A percentile compares a stretch with the other conserved stretches of the same genome.
These are phyloP conservation scores for Pseudogymnoascus sp. DNA, from an alignment of 2,329 filamentous ascomycete species.

Conservation along the genomic window DNA sequence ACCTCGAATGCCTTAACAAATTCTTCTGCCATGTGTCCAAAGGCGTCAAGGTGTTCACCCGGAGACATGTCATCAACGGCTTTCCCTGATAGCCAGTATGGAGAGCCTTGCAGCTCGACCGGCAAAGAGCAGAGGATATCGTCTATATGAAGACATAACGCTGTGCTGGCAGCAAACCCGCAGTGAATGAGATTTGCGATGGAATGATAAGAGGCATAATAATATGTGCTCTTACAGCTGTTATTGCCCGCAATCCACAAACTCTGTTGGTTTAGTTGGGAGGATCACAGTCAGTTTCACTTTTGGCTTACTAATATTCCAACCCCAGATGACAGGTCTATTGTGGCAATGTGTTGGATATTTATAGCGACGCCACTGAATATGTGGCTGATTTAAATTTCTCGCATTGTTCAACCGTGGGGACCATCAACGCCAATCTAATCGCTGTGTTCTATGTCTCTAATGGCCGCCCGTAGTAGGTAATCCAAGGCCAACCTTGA, in stretches of 20 bases:
- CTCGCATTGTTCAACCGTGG: not conserved
- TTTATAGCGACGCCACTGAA: too few relatives aligned
- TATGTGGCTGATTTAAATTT: not conserved
- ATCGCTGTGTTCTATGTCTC: conserved; percentile 9
- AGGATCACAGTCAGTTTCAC: not conserved
- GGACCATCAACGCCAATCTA: not conserved
- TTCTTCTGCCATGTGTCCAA: conserved; percentile 15
- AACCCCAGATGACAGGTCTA: too few relatives aligned
- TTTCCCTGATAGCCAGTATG: conserved; percentile 27
- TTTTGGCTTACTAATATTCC: not conserved
- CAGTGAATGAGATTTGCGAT: not conserved
- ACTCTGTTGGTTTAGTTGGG: not conserved
- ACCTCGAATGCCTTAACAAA: conserved; percentile 20
- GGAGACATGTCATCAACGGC: conserved; percentile 16
- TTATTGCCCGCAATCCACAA: not conserved
- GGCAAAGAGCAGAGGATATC: conserved; percentile 19
- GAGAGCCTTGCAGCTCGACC: conserved; percentile 27
- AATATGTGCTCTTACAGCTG: not conserved
- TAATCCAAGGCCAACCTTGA: conserved; percentile 51
- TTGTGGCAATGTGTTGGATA: too few relatives aligned
- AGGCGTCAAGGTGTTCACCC: conserved; percentile 16
- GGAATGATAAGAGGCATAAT: not conserved
- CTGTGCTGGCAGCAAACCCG: not conserved
- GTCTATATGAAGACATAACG: not conserved
- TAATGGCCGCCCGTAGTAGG: conserved; percentile 45